These are phyloP conservation scores for Vitis rupestris DNA, from an alignment of 164 flowering plant genomes.

Conservation along the genomic window DNA sequence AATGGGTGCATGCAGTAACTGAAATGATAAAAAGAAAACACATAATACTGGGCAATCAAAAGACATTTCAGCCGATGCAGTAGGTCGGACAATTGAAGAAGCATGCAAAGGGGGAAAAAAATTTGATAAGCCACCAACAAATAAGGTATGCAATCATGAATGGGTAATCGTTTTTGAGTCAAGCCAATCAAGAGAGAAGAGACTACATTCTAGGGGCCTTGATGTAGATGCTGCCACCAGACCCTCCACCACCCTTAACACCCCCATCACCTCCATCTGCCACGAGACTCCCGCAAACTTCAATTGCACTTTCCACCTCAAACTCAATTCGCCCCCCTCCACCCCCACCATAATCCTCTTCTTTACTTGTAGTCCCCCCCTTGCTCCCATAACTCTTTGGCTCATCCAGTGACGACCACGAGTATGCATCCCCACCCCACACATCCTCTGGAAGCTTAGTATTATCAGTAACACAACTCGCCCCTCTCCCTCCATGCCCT, in stretches of 20 bases:
- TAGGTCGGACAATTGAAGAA: too few relatives aligned
- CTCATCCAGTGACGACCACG: constrained; percentile 53
- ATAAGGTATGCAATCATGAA: too few relatives aligned
- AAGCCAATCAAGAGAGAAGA: constrained; percentile 3
- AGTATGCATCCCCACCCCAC: constrained; percentile 91
- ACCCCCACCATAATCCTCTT: constrained; percentile 67
- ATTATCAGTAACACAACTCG: constrained; percentile 60
- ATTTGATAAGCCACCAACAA: neutral
- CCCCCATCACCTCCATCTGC: constrained; percentile 74
- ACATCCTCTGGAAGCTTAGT: constrained; percentile 69
- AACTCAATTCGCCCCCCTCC: constrained; percentile 76
- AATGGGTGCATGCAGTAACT: too few relatives aligned
- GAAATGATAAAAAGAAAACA: too few relatives aligned
- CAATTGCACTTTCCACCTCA: constrained; percentile 19
- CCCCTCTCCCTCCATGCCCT: constrained; percentile 96
- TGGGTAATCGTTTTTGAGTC: too few relatives aligned
- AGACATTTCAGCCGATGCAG: too few relatives aligned
- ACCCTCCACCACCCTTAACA: constrained; percentile 63
- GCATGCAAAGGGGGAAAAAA: neutral
- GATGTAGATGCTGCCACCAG: constrained; percentile 63
- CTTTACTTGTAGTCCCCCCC: constrained; percentile 71
- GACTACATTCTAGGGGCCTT: constrained; percentile 48
- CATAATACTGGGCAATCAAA: too few relatives aligned
- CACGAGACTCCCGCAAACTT: constrained; percentile 47
- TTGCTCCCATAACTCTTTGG: constrained; percentile 81